A percentile compares a stretch with the other conserved stretches of the same genome.
These are phyloP conservation scores for Penicillium ucsense DNA, from an alignment of 495 filamentous ascomycete species.

Conservation along the genomic window DNA sequence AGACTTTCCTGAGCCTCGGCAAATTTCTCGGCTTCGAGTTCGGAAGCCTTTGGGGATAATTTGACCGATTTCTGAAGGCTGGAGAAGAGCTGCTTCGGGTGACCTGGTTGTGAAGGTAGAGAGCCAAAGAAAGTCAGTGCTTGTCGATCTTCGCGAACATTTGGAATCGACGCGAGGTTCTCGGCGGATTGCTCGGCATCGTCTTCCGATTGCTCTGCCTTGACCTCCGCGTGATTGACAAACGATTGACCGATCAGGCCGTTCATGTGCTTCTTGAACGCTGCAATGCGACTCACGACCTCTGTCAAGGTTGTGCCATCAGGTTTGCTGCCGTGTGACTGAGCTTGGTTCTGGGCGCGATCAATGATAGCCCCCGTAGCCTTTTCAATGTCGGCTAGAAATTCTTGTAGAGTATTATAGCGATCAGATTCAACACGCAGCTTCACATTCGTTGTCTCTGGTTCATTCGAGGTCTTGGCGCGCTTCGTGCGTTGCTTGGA, in stretches of 20 bases:
- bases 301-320: conserved; percentile 29
- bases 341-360: conserved; percentile 23
- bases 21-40: conserved; percentile 33
- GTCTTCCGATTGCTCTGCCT: conserved; percentile 31
- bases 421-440: conserved; percentile 28
- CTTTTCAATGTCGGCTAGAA: conserved; percentile 40
- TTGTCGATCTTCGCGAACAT: conserved; percentile 37
- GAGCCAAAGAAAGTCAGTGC: conserved; percentile 57
- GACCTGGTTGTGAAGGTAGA: conserved; percentile 42
- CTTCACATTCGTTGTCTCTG: conserved; percentile 31
- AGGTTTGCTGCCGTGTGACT: conserved; percentile 17
- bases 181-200: conserved; percentile 25
- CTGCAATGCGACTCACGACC: conserved; percentile 32
- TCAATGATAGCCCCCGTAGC: conserved; percentile 38
- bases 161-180: conserved; percentile 12
- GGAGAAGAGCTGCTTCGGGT: conserved; percentile 71
- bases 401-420: conserved; percentile 39
- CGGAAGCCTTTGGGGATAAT: conserved; percentile 24
- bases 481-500: conserved; percentile 41
- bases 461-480: conserved; percentile 34
- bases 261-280: conserved; percentile 42
- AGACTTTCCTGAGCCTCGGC: conserved; percentile 41
- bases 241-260: conserved; percentile 36
- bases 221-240: conserved; percentile 27
- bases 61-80: conserved; percentile 54